phyloP scores from a whole-genome alignment of 208 protist species.

The Phytomonas serpens region DNA sequence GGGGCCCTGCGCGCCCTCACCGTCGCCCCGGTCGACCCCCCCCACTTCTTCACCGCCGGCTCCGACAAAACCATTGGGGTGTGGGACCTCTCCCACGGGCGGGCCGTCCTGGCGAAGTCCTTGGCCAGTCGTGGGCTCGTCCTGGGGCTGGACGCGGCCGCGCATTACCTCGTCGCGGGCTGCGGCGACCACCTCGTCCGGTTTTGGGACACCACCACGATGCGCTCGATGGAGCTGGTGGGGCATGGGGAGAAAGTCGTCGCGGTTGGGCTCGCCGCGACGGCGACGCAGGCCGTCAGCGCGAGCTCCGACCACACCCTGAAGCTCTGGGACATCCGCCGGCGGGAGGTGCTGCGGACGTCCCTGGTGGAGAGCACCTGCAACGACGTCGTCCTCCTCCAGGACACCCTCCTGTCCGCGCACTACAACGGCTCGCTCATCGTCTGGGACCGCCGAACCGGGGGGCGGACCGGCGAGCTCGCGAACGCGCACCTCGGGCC shows the following conservation, averaged over 20 bases:
- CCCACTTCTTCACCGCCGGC: conserved; percentile 33
- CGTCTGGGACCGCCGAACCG: conserved; percentile 49
- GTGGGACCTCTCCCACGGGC: conserved; percentile 20
- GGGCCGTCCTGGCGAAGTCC: conserved; percentile 14
- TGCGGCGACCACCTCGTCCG: conserved; percentile 59
- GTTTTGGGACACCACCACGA: conserved; percentile 49
- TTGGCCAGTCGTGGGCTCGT: conserved; percentile 35
- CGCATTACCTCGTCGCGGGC: conserved; percentile 49
- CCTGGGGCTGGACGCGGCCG: conserved; percentile 33
- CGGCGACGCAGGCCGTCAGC: conserved; percentile 47
- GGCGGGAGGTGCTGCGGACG: conserved; percentile 28
- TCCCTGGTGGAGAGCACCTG: conserved; percentile 45
- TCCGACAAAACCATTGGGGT: conserved; percentile 44
- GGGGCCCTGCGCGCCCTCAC: conserved; percentile 32
- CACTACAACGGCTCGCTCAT: conserved; percentile 65
- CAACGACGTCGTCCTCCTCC: conserved; percentile 51
- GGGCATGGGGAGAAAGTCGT: conserved; percentile 66
- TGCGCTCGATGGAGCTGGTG: conserved; percentile 46
- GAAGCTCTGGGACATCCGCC: conserved; percentile 61
- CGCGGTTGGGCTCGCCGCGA: conserved; percentile 43
- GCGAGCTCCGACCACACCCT: conserved; percentile 65
- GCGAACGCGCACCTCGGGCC: conserved; percentile 34
- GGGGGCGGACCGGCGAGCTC: conserved; percentile 17
- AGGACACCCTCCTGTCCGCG: conserved; percentile 44
- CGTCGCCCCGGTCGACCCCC: conserved; percentile 22